Percentiles rank a stretch among this genome's conserved stretches.
Conservation (phyloP, 2,329 filamentous ascomycete genomes). For the Fusarium azukiicola region DNA sequence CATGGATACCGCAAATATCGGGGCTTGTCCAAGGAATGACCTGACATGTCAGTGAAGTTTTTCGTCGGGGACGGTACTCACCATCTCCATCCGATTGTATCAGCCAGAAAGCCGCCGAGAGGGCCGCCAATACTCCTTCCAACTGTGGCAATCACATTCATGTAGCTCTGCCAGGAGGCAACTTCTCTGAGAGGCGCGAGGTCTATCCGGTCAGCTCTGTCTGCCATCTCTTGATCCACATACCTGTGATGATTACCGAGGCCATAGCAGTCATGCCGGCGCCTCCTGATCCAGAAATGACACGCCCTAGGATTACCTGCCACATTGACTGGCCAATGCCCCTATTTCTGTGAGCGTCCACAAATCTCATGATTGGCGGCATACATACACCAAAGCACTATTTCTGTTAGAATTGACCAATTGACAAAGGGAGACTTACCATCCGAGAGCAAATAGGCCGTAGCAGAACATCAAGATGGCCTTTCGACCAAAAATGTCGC, state of each 20-base stretch:
- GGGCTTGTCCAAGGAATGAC: conserved; percentile 80
- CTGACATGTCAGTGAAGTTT: conserved; percentile 8
- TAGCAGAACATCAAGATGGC: conserved; percentile 53
- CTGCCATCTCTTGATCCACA: neutral
- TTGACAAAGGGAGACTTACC: conserved; percentile 58
- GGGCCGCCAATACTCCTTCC: conserved; percentile 75
- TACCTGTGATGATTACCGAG: conserved; percentile 74
- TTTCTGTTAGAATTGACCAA: neutral
- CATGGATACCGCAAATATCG: conserved; percentile 75
- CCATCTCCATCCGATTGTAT: conserved; percentile 82
- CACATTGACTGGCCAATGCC: conserved; percentile 70
- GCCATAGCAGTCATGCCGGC: conserved; percentile 74
- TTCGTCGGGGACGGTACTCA: neutral
- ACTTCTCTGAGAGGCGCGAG: conserved; percentile 74
- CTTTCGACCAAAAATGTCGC: conserved; percentile 56
- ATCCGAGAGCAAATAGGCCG: conserved; percentile 54
- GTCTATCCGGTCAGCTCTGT: conserved; percentile 57
- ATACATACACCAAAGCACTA: conserved; percentile 48
- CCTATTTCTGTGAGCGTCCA: conserved; percentile 28
- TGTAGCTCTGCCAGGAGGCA: conserved; percentile 74
- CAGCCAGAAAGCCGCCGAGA: conserved; percentile 79
- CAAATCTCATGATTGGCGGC: accelerated
- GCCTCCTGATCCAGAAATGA: conserved; percentile 74
- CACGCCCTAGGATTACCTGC: conserved; percentile 72
- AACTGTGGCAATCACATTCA: conserved; percentile 74